A percentile compares a stretch with the other conserved stretches of the same genome.
These are phyloP conservation scores for Hypoxylon perforatum DNA, from an alignment of 495 filamentous ascomycete genomes.

Conservation along the genomic window DNA sequence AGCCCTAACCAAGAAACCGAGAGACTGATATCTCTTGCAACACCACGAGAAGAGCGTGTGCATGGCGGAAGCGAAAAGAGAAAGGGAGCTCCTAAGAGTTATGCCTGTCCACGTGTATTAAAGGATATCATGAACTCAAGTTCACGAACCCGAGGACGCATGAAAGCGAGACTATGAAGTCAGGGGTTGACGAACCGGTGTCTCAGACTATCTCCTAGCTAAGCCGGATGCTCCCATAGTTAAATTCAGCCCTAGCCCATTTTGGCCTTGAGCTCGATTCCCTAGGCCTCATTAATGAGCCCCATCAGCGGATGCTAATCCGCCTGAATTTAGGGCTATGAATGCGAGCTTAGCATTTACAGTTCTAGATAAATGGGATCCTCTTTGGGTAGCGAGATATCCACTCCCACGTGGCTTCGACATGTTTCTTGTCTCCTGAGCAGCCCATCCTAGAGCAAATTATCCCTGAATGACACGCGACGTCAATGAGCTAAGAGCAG, in stretches of 20 bases:
- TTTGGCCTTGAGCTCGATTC: background rate
- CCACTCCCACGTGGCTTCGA: slow-evolving; percentile 8
- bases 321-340: background rate
- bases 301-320: background rate
- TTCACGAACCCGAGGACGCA: slow-evolving; percentile 8
- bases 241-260: slow-evolving; percentile 1
- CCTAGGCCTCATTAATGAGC: background rate
- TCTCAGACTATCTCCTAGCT: slow-evolving; percentile 23
- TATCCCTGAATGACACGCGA: no score
- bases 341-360: background rate
- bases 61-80: background rate
- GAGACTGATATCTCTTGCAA: slow-evolving; percentile 1
- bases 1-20: background rate
- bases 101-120: background rate
- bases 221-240: slow-evolving; percentile 5
- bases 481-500: no score
- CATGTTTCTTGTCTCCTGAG: background rate
- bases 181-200: slow-evolving; percentile 14
- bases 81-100: background rate
- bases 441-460: no score
- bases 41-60: slow-evolving; percentile 16
- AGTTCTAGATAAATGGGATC: background rate
- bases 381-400: background rate
- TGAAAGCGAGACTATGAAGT: slow-evolving; percentile 4
- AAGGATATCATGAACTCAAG: slow-evolving; percentile 8